Evolutionary conservation across 2,329 filamentous ascomycete genomes (phyloP).

Genomic region (Blumeria graminis): DNA sequence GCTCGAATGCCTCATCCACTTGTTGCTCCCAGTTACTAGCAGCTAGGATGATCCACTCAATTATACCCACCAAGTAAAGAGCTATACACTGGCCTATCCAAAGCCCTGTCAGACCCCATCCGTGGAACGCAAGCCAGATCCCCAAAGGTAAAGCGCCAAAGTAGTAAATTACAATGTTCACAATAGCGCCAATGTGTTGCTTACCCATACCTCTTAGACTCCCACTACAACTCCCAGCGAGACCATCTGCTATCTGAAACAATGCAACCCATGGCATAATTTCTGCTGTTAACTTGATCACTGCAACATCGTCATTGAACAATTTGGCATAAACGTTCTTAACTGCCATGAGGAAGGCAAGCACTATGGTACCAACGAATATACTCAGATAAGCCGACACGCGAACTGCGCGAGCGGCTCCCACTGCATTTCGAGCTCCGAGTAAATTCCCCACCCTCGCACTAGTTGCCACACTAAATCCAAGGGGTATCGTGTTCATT

Average conservation of each 20-base stretch:
- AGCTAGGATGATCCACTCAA: constrained; percentile 62
- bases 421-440: constrained; percentile 38
- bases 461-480: constrained; percentile 60
- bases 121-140: constrained; percentile 65
- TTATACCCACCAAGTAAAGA: constrained; percentile 50
- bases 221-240: constrained; percentile 69
- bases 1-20: constrained; percentile 43
- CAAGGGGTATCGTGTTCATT: constrained; percentile 60
- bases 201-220: constrained; percentile 61
- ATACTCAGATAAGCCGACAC: constrained; percentile 51
- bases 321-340: constrained; percentile 51
- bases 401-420: constrained; percentile 49
- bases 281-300: constrained; percentile 46
- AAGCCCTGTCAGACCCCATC: constrained; percentile 56
- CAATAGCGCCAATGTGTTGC: constrained; percentile 61
- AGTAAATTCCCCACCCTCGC: constrained; percentile 59
- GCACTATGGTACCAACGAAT: constrained; percentile 39
- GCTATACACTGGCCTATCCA: constrained; percentile 72
- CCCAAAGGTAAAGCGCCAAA: constrained; percentile 58
- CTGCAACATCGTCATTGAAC: constrained; percentile 55
- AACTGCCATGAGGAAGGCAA: constrained; percentile 43
- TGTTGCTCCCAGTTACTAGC: constrained; percentile 55
- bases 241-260: constrained; percentile 73
- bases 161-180: constrained; percentile 70
- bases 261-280: constrained; percentile 72